Evolutionary conservation across 129 eudicot genomes (phyloP).

Genomic region (Arctium lappa): DNA sequence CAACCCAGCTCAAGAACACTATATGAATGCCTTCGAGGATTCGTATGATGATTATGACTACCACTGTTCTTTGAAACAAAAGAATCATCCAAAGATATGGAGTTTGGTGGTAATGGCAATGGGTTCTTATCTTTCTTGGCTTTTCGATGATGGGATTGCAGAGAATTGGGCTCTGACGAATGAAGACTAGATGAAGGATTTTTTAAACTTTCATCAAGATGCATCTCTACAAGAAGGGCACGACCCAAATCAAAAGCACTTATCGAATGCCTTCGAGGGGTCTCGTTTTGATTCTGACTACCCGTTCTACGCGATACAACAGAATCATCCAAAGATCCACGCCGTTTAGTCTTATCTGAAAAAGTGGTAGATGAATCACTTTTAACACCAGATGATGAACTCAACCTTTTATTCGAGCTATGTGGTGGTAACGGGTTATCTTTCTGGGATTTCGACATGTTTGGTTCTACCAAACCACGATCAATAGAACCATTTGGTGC

Average conservation of each 20-base stretch:
- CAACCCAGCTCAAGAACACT: conserved; percentile 23
- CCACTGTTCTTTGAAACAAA: conserved; percentile 5
- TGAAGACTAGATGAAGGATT: conserved; percentile 1
- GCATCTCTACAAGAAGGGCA: conserved; percentile 27
- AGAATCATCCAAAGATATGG: conserved; percentile 23
- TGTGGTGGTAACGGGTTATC: neutral
- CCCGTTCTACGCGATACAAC: conserved; percentile 12
- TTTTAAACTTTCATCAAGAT: conserved; percentile 12
- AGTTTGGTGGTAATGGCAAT: conserved; percentile 17
- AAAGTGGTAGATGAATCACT: neutral
- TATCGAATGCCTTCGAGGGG: conserved; percentile 31
- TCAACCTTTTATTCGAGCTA: neutral
- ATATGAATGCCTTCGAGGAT: conserved; percentile 35
- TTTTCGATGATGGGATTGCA: conserved; percentile 23
- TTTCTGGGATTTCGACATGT: conserved; percentile 21
- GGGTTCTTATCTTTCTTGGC: conserved; percentile 14
- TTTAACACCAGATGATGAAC: neutral
- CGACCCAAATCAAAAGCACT: conserved; percentile 27
- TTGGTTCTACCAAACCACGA: conserved; percentile 26
- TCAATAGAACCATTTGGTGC: neutral
- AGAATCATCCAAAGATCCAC: neutral
- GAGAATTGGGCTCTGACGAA: neutral
- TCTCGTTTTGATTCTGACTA: conserved; percentile 6
- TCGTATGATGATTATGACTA: conserved; percentile 3
- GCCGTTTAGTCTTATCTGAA: neutral